A percentile compares a stretch with the other conserved stretches of the same genome.
Evolutionary conservation across 768 basidiomycete species (phyloP).

Genomic region (Cystoderma amianthinum): DNA sequence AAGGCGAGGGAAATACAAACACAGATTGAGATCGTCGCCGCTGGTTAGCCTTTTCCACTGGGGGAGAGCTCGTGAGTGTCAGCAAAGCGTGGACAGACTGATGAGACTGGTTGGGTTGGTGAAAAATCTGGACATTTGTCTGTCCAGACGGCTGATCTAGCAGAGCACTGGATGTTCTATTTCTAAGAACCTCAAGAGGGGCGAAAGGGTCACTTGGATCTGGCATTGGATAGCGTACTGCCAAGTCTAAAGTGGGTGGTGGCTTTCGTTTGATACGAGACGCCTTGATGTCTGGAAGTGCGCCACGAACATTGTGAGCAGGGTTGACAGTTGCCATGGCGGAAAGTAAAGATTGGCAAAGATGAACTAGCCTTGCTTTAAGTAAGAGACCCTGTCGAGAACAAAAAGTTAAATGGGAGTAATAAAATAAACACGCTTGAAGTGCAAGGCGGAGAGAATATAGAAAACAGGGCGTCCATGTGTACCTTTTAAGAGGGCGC

Average conservation of each 20-base stretch:
- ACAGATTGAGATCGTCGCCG: slow-evolving; percentile 14
- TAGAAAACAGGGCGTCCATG: slow-evolving; percentile 4
- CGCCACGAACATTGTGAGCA: neutral
- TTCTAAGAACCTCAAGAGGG: slow-evolving; percentile 58
- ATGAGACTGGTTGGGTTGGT: neutral
- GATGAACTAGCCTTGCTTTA: neutral
- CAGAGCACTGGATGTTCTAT: slow-evolving; percentile 41
- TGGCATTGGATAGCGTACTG: slow-evolving; percentile 54
- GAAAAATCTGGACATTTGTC: neutral
- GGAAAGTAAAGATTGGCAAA: slow-evolving; percentile 7
- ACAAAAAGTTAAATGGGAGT: neutral
- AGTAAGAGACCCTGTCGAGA: too few species aligned
- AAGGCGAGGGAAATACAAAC: slow-evolving; percentile 4
- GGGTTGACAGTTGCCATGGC: neutral
- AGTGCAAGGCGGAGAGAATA: neutral
- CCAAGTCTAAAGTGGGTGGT: slow-evolving; percentile 42
- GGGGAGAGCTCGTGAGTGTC: neutral
- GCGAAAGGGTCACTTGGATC: slow-evolving; percentile 70
- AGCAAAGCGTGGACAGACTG: neutral
- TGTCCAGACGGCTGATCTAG: slow-evolving; percentile 11
- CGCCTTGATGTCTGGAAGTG: slow-evolving; percentile 8
- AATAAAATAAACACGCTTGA: neutral
- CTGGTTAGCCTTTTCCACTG: slow-evolving; percentile 9
- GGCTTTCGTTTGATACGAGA: slow-evolving; percentile 46
- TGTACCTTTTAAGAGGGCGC: slow-evolving; percentile 3